Conservation (phyloP, 176 grass and related monocot species). For the Echinochloa phyllopogon region DNA sequence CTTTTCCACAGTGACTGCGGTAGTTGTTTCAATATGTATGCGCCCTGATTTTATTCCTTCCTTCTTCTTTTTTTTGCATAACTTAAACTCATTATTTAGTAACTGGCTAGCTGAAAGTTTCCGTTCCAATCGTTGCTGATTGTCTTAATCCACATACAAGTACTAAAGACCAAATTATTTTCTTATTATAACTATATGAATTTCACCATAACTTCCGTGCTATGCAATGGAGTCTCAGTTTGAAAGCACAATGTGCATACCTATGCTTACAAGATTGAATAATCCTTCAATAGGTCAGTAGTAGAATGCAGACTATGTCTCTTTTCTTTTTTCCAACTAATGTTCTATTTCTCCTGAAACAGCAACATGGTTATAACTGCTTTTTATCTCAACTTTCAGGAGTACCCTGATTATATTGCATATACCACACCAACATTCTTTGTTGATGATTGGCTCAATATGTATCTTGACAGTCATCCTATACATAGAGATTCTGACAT, state of each 20-base stretch:
- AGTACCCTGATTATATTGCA: constrained; percentile 86
- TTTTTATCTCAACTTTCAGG: constrained; percentile 60
- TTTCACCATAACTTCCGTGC: not conserved
- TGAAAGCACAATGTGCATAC: not conserved
- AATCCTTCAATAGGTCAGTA: constrained; percentile 27
- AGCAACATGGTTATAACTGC: constrained; percentile 25
- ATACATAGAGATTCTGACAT: constrained; percentile 94
- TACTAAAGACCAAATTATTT: constrained; percentile 23
- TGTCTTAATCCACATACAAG: not conserved
- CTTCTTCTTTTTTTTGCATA: constrained; percentile 2
- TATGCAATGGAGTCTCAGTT: not conserved
- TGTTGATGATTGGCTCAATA: constrained; percentile 91
- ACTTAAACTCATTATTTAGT: not conserved
- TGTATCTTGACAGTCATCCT: constrained; percentile 89
- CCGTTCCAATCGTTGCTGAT: not conserved
- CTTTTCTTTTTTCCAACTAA: constrained; percentile 20
- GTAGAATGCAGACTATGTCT: not conserved
- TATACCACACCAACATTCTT: constrained; percentile 85
- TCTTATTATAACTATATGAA: not conserved
- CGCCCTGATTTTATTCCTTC: not conserved
- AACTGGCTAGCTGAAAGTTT: not conserved
- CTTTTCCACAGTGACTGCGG: not conserved
- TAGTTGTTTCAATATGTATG: not conserved
- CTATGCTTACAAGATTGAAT: constrained; percentile 23
- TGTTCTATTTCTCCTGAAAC: constrained; percentile 23